Conservation (phyloP, 169 alveolate genomes). For the Plasmodium vinckei region DNA sequence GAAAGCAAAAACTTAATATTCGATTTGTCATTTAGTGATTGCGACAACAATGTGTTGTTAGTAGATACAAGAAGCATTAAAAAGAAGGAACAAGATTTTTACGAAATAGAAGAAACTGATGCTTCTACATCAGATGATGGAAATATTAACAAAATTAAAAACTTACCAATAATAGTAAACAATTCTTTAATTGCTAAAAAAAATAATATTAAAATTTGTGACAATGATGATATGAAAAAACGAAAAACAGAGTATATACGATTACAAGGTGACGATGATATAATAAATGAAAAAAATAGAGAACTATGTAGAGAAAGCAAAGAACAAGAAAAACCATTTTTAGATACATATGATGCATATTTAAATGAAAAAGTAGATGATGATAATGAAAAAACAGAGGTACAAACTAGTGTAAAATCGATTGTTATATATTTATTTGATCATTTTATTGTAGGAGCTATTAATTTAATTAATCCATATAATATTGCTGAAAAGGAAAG, state of each 20-base stretch:
- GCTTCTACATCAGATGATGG: neutral
- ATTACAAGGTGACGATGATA: neutral
- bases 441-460: constrained; percentile 55
- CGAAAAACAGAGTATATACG: neutral
- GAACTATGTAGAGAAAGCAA: neutral
- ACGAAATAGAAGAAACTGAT: neutral
- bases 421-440: constrained; percentile 34
- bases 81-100: neutral
- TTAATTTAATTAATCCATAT: constrained; percentile 49
- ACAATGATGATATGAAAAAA: neutral
- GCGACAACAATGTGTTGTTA: neutral
- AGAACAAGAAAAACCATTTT: constrained; percentile 16
- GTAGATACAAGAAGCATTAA: constrained; percentile 4
- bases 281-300: neutral
- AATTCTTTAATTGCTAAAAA: neutral
- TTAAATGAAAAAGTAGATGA: constrained; percentile 30
- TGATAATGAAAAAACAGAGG: neutral
- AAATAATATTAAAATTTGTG: neutral
- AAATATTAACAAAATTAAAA: neutral
- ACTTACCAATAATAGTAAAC: neutral
- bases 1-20: constrained; percentile 48
- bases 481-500: constrained; percentile 38
- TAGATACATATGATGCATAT: constrained; percentile 40
- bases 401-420: constrained; percentile 16
- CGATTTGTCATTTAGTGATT: constrained; percentile 31